These are phyloP conservation scores for Cymbopogon citratus DNA, from an alignment of 176 grass and related monocot species.

Conservation along the genomic window DNA sequence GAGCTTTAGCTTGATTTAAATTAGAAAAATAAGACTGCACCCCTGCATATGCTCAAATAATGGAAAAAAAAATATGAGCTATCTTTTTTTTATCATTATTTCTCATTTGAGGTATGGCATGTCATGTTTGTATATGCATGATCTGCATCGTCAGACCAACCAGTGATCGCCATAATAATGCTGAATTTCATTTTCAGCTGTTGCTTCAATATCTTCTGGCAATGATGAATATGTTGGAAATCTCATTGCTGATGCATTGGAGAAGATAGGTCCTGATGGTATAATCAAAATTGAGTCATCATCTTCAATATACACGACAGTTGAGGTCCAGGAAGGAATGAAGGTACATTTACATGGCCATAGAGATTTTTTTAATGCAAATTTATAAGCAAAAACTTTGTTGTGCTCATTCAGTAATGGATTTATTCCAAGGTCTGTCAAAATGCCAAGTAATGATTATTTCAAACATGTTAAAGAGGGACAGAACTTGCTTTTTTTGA, in stretches of 20 bases:
- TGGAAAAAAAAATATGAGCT: neutral
- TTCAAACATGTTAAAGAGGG: neutral
- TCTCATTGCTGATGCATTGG: constrained; percentile 85
- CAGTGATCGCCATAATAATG: neutral
- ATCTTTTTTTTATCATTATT: neutral
- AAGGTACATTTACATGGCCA: constrained; percentile 52
- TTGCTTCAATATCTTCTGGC: constrained; percentile 85
- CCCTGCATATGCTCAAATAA: neutral
- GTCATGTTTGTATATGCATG: neutral
- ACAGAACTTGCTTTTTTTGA: neutral
- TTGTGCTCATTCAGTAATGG: neutral
- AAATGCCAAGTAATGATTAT: neutral
- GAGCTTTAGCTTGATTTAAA: neutral
- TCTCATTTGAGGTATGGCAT: neutral
- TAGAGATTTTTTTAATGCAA: neutral
- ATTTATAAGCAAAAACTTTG: constrained; percentile 6
- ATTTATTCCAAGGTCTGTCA: neutral
- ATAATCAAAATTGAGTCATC: constrained; percentile 95
- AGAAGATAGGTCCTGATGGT: constrained; percentile 87
- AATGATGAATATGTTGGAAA: constrained; percentile 85
- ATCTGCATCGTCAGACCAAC: neutral
- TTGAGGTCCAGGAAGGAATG: constrained; percentile 95
- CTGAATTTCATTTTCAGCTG: constrained; percentile 49
- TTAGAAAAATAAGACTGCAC: neutral
- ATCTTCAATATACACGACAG: constrained; percentile 79